Base-by-base conservation (phyloP, 805 yeast species). In the Candida alai region DNA sequence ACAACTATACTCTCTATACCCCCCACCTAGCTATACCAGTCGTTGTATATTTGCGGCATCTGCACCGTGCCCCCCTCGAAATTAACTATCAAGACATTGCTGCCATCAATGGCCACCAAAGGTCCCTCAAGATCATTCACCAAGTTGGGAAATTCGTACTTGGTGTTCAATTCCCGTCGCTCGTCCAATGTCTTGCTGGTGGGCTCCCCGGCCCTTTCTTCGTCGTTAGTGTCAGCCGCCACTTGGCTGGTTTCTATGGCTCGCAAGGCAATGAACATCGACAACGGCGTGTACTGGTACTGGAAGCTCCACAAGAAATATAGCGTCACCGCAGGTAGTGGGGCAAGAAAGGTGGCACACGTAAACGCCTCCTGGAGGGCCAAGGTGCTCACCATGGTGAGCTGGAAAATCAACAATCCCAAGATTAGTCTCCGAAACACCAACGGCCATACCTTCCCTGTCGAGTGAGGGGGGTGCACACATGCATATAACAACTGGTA, bases 361-460 rank as follows among this genome's bases (percentile, higher is more conserved):
- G 77, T 59, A 64, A 80, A 88, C 1, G 94, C 95, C 40, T 81
- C 77, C 48, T 84, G 87, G 37, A 86, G 71, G 0, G 85, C 88
- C 40, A 90, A 67, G 0, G 94, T 79, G 3, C 97, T 97, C 0
- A 90, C 87, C 85, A 89, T 88, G 9, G 96, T 87, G 39, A 90
- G 60, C 52, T 93, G 98, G 56, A 90, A 88, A 11, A 90, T 66
- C 21, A 84, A 58, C 17, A 90, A 60, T 0, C 97, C 97, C 38
- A 87, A 53, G 36, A 84, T 76, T 1, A 89, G 77, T 45, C 98
- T 70, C 47, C 95, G 70, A 51, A 84, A 83, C 2, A 90, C 80
- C 31, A 88, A 65, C 0, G 96, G 95, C 97, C 97, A 90, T 1
- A 90, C 94, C 52, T 84, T 84, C 1, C 97, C 98, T 0, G 96